A percentile compares a stretch with the other conserved stretches of the same genome.
phyloP scores from a whole-genome alignment of 805 yeast genomes.

The Tetrapisispora phaffii region DNA sequence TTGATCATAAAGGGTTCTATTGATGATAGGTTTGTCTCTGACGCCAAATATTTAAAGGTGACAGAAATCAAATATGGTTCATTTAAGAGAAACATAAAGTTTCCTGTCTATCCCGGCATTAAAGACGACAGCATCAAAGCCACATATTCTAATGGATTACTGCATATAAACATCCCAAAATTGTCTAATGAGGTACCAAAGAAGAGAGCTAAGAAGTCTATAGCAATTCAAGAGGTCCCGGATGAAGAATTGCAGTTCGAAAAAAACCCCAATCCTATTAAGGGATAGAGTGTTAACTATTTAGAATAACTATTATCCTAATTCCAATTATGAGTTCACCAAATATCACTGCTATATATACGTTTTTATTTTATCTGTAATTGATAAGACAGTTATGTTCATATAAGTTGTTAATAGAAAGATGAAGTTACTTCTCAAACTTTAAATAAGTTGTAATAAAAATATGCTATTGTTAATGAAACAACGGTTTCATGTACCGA shows the following conservation, averaged over 20 bases:
- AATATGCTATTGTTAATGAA: too few relatives aligned
- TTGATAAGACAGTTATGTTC: too few relatives aligned
- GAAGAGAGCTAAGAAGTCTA: conserved; percentile 36
- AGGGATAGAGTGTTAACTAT: too few relatives aligned
- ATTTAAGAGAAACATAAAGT: conserved; percentile 46
- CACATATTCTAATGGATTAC: conserved; percentile 42
- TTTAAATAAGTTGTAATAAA: too few relatives aligned
- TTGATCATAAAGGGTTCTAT: conserved; percentile 42
- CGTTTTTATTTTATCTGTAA: not conserved
- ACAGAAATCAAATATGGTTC: conserved; percentile 49
- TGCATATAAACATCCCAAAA: conserved; percentile 46
- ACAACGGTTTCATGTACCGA: too few relatives aligned
- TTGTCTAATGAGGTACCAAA: conserved; percentile 24
- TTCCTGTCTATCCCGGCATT: conserved; percentile 45
- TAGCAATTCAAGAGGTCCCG: conserved; percentile 39
- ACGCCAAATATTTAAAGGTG: conserved; percentile 34
- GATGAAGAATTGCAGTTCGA: conserved; percentile 39
- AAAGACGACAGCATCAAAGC: conserved; percentile 47
- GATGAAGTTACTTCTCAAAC: too few relatives aligned
- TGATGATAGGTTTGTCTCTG: conserved; percentile 33
- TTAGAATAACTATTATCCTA: too few relatives aligned
- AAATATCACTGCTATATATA: too few relatives aligned
- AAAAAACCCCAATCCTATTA: conserved; percentile 36
- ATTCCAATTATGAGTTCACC: too few relatives aligned
- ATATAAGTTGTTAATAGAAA: too few relatives aligned